Percentiles rank a stretch among this genome's conserved stretches.
Conservation (phyloP, 2,329 filamentous ascomycete genomes). For the Xylariaceae sp. region DNA sequence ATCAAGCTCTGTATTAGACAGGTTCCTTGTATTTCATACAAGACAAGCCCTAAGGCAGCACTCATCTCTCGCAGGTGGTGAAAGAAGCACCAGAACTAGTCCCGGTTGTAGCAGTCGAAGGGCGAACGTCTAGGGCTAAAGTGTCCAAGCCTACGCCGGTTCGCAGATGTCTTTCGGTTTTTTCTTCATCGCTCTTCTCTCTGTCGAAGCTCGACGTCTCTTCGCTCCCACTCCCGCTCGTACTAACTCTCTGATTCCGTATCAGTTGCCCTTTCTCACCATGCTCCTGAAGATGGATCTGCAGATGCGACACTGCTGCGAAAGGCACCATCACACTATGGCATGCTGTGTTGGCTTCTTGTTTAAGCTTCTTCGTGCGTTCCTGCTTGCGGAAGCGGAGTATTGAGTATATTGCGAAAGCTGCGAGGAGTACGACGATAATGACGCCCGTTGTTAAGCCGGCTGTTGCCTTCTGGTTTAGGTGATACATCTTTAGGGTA, state of each 20-base stretch:
- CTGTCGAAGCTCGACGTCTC: not conserved
- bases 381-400: not conserved
- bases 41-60: too few relatives aligned
- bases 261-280: not conserved
- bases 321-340: not conserved
- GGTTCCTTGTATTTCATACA: too few relatives aligned
- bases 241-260: not conserved
- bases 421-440: not conserved
- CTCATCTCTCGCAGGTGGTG: not conserved
- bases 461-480: not conserved
- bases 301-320: not conserved
- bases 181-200: not conserved
- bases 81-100: not conserved
- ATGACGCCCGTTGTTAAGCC: not conserved
- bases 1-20: too few relatives aligned
- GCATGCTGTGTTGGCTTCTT: not conserved
- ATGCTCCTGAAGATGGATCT: not conserved
- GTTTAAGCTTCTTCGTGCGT: not conserved
- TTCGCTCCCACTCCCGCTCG: not conserved
- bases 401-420: not conserved
- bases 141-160: too few relatives aligned
- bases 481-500: not conserved
- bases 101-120: not conserved
- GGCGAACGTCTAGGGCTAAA: too few relatives aligned
- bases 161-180: not conserved